Evolutionary conservation across 2,329 filamentous ascomycete genomes (phyloP).

Genomic region (Rachicladosporium sp.): DNA sequence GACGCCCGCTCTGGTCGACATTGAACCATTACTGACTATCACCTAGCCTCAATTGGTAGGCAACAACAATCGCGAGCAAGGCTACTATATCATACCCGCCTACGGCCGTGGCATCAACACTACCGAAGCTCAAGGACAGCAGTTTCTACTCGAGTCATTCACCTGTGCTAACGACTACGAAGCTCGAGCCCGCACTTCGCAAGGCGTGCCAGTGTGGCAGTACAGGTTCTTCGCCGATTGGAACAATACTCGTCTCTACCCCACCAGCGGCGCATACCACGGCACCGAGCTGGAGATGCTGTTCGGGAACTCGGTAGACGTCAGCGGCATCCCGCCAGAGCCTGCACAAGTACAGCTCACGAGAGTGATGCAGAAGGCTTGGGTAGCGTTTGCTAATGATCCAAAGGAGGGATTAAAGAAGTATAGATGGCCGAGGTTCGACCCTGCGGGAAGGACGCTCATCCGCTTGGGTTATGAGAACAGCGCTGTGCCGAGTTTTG

Average conservation of each 20-base stretch:
- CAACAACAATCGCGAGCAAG: constrained; percentile 36
- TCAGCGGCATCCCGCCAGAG: constrained; percentile 12
- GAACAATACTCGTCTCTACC: constrained; percentile 36
- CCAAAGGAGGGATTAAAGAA: constrained; percentile 15
- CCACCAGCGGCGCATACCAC: constrained; percentile 38
- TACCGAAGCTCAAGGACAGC: constrained; percentile 22
- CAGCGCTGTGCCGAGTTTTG: constrained; percentile 11
- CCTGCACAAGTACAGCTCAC: constrained; percentile 7
- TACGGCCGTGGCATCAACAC: constrained; percentile 29
- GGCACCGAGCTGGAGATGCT: constrained; percentile 22
- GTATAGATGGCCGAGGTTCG: constrained; percentile 28
- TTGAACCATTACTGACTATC: background rate
- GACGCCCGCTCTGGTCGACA: background rate
- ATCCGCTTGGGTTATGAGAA: constrained; percentile 19
- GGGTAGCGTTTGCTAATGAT: constrained; percentile 21
- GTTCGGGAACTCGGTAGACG: constrained; percentile 18
- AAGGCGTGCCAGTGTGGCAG: constrained; percentile 31
- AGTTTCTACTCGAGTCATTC: constrained; percentile 11
- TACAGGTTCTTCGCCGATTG: constrained; percentile 40
- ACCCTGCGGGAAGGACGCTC: constrained; percentile 10
- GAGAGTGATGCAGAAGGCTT: constrained; percentile 16
- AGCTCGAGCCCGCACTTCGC: constrained; percentile 22
- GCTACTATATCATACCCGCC: constrained; percentile 34
- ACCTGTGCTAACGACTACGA: constrained; percentile 32
- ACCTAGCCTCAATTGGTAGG: constrained; percentile 29